phyloP scores from a whole-genome alignment of 306 rosid genomes.

The Trichosanthes truncata region DNA sequence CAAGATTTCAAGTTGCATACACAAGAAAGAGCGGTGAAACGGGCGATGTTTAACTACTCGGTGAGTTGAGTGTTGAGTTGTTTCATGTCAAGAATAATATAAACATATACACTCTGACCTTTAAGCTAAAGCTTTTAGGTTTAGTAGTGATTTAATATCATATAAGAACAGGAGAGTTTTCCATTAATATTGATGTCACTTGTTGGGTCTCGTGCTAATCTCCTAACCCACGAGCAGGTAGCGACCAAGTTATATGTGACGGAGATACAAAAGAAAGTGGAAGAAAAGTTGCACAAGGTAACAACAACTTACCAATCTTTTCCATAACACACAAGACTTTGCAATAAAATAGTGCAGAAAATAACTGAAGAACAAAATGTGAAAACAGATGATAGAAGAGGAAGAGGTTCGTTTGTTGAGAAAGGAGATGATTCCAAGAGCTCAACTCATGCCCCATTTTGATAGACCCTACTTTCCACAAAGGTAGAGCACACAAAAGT shows the following conservation, averaged over 20 bases:
- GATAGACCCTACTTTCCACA: slow-evolving; percentile 88
- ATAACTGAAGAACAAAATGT: not conserved
- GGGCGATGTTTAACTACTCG: slow-evolving; percentile 84
- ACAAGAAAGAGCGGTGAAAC: slow-evolving; percentile 73
- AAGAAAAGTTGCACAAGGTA: slow-evolving; percentile 68
- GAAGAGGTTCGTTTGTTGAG: slow-evolving; percentile 81
- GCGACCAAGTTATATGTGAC: slow-evolving; percentile 56
- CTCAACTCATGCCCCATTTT: slow-evolving; percentile 91
- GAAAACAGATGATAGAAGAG: slow-evolving; percentile 79
- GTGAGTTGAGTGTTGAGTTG: slow-evolving; percentile 22
- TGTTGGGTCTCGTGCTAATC: not conserved
- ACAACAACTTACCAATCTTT: not conserved
- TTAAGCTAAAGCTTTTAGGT: not conserved
- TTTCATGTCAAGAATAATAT: not conserved
- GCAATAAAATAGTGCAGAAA: not conserved
- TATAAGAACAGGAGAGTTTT: not conserved
- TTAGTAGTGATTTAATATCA: not conserved
- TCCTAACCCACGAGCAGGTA: slow-evolving; percentile 29
- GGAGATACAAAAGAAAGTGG: slow-evolving; percentile 59
- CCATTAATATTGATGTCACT: not conserved
- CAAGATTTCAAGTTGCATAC: slow-evolving; percentile 79
- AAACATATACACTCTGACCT: not conserved
- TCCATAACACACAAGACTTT: not conserved
- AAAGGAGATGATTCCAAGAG: slow-evolving; percentile 95
- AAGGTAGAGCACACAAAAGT: slow-evolving; percentile 30